Conservation (phyloP, 2,329 filamentous ascomycete genomes). For the Neopestalotiopsis sp. region DNA sequence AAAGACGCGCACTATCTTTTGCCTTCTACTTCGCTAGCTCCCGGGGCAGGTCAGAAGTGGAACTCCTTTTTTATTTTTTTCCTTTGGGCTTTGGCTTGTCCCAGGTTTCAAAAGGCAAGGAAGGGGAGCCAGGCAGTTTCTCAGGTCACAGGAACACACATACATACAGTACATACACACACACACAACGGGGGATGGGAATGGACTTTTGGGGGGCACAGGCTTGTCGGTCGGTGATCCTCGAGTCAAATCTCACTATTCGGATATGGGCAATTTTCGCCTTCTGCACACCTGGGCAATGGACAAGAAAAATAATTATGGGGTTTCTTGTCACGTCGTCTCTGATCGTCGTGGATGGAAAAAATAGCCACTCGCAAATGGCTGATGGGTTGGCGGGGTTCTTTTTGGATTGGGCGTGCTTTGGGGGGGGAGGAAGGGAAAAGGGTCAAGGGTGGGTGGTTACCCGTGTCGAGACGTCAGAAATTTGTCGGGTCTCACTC, state of each 20-base stretch:
- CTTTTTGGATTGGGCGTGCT: neutral
- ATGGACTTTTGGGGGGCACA: neutral
- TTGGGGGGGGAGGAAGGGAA: slow-evolving; percentile 10
- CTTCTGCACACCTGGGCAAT: slow-evolving; percentile 6
- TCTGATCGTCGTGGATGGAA: slow-evolving; percentile 9
- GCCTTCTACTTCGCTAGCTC: neutral
- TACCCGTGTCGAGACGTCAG: slow-evolving; percentile 16
- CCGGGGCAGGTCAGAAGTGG: neutral
- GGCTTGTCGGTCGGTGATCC: neutral
- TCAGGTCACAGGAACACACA: slow-evolving; percentile 1
- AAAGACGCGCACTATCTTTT: slow-evolving; percentile 11
- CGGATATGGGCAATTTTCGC: neutral
- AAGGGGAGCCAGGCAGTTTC: neutral
- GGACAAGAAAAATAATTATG: neutral
- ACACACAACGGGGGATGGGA: neutral
- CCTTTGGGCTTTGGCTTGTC: slow-evolving; percentile 8
- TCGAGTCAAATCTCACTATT: slow-evolving; percentile 7
- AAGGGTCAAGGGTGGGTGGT: slow-evolving; percentile 16
- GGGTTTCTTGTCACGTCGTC: slow-evolving; percentile 1
- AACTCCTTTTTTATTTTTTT: neutral
- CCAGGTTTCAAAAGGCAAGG: slow-evolving; percentile 12
- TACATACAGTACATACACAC: too few relatives aligned
- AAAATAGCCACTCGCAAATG: neutral
- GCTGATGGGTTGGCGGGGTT: slow-evolving; percentile 12
- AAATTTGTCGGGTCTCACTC: slow-evolving; percentile 16